Conservation (phyloP, 2,329 filamentous ascomycete species). For the Fusarium proliferatum region DNA sequence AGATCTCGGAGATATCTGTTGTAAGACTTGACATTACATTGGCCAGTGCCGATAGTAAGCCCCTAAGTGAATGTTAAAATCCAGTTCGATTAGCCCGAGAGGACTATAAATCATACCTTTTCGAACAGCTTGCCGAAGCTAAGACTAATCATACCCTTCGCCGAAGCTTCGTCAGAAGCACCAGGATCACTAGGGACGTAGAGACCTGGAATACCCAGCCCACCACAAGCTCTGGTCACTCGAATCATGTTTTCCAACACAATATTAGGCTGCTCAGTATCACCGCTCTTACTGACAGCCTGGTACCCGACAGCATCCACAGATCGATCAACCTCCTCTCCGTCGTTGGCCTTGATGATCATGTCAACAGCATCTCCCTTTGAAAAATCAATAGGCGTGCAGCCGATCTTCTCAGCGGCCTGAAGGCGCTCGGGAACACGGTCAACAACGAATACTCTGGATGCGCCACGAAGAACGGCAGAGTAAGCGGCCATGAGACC, state of each 20-base stretch:
- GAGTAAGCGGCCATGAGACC: constrained; percentile 75
- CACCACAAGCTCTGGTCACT: constrained; percentile 70
- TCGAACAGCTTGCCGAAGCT: constrained; percentile 77
- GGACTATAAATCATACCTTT: constrained; percentile 55
- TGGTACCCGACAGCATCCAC: constrained; percentile 76
- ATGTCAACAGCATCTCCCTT: constrained; percentile 69
- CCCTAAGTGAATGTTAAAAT: constrained; percentile 53
- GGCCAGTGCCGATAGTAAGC: constrained; percentile 68
- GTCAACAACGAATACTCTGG: constrained; percentile 71
- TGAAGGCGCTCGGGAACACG: constrained; percentile 68
- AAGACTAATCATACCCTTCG: constrained; percentile 72
- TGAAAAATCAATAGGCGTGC: constrained; percentile 69
- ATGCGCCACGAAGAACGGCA: constrained; percentile 69
- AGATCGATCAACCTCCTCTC: constrained; percentile 72
- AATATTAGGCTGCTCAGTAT: constrained; percentile 70
- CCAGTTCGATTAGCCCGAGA: neutral
- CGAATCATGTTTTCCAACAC: constrained; percentile 73
- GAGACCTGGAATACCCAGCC: constrained; percentile 69
- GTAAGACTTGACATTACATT: constrained; percentile 76
- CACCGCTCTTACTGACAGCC: constrained; percentile 65
- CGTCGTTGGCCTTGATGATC: constrained; percentile 68
- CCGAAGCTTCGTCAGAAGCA: constrained; percentile 68
- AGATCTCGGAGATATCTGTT: constrained; percentile 74
- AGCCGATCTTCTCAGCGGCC: constrained; percentile 70
- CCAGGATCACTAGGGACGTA: constrained; percentile 66